Evolutionary conservation across 2,329 filamentous ascomycete genomes (phyloP), one percentile per base, ranked within the genome.

Genomic region (Remersonia thermophila): DNA sequence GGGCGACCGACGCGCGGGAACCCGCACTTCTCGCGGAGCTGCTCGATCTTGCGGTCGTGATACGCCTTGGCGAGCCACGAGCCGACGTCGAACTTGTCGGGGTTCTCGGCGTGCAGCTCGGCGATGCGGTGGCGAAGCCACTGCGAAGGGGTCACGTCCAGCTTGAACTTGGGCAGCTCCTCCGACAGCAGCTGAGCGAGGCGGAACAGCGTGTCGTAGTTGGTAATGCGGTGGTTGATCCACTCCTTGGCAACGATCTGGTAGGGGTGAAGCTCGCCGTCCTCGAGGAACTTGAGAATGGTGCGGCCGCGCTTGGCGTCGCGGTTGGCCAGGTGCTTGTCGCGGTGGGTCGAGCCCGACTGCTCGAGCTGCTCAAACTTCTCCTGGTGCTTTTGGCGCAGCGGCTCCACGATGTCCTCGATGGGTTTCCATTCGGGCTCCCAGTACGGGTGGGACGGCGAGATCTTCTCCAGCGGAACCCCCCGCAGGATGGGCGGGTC

Each of bases 1-100:
- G 71, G 71, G 1, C 71, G 59, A 7, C 71, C 71, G 6, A 75
- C 73, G 43, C 69, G 73, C 33, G 69, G 67, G 40, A 66, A 72
- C 0, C 71, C 71, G 39, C 67, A 65, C 53, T 69, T 68, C 16
- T 57, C 52, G 7, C 71, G 61, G 7, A 74, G 52, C 2, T 56
- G 51, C 11, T 61, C 57, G 1, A 74, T 52, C 48, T 73, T 73
- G 0, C 56, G 52, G 45, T 76, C 71, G 44, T 71, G 67, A 42
- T 75, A 76, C 14, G 75, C 62, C 45, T 70, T 62, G 35, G 70
- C 64, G 2, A 69, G 61, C 2, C 61, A 66, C 46, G 61, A 63
- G 30, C 62, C 61, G 14, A 74, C 53, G 47, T 63, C 71, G 46
- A 75, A 75, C 12, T 57, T 56, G 2, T 62, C 47, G 1, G 67